phyloP scores from a whole-genome alignment of 164 flowering plant genomes.

The Sedum album region DNA sequence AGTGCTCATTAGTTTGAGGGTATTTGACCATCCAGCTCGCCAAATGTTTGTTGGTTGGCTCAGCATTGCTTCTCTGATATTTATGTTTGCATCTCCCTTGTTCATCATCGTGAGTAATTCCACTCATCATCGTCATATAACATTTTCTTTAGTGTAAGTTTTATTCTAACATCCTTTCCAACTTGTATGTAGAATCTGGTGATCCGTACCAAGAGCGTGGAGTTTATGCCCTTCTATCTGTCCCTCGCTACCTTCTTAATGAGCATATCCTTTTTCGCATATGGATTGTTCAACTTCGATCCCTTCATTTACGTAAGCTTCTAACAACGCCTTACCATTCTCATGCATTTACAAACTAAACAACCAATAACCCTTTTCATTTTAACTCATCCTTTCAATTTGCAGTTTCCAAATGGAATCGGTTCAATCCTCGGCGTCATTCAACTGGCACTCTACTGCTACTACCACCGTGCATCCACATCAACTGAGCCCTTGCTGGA shows the following conservation, averaged over 20 bases:
- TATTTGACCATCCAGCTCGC: constrained; percentile 27
- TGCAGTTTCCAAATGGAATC: too few relatives aligned
- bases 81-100: constrained; percentile 77
- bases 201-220: too few relatives aligned
- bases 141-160: neutral
- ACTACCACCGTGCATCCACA: neutral
- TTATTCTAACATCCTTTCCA: neutral
- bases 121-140: too few relatives aligned
- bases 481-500: neutral
- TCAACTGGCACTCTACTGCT: constrained; percentile 2
- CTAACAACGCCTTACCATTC: neutral
- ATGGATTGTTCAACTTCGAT: constrained; percentile 19
- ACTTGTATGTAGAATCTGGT: too few relatives aligned
- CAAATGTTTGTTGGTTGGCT: too few relatives aligned
- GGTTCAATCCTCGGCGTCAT: neutral
- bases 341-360: too few relatives aligned
- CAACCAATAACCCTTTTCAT: neutral
- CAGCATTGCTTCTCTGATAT: too few relatives aligned
- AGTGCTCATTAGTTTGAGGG: constrained; percentile 33
- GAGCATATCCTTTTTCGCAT: constrained; percentile 18
- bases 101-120: constrained; percentile 49
- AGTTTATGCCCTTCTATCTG: too few relatives aligned
- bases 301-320: constrained; percentile 21
- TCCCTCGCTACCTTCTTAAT: too few relatives aligned
- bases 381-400: neutral